Conservation (phyloP, 768 basidiomycete species). For the Tulasnella sp. region DNA sequence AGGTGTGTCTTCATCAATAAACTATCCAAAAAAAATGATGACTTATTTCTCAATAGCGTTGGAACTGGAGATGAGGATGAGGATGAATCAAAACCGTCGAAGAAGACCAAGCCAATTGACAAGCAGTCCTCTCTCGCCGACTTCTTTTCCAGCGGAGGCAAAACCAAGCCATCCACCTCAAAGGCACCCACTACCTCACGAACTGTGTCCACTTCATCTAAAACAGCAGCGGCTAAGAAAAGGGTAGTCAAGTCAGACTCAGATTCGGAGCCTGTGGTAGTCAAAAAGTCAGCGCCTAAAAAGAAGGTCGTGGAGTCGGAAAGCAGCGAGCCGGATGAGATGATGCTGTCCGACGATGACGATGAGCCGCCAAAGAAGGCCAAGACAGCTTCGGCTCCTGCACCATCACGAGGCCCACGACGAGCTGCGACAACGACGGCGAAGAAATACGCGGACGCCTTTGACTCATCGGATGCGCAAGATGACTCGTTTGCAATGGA, state of each 20-base stretch:
- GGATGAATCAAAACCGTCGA: slow-evolving; percentile 32
- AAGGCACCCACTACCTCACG: not conserved
- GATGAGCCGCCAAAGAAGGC: too few species aligned
- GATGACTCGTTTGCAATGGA: not conserved
- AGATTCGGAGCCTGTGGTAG: slow-evolving; percentile 26
- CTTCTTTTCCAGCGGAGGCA: slow-evolving; percentile 44
- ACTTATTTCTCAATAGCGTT: not conserved
- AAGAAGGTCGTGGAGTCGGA: slow-evolving; percentile 9
- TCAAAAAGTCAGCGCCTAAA: slow-evolving; percentile 4
- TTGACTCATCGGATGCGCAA: not conserved
- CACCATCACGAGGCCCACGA: not conserved
- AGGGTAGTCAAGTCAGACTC: slow-evolving; percentile 25
- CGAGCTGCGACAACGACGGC: slow-evolving; percentile 12
- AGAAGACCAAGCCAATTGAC: slow-evolving; percentile 36
- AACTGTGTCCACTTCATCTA: slow-evolving; percentile 18
- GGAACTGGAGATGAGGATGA: slow-evolving; percentile 29
- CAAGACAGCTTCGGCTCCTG: not conserved
- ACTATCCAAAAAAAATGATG: slow-evolving; percentile 17
- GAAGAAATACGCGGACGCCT: slow-evolving; percentile 5
- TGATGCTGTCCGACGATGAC: too few species aligned
- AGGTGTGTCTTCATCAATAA: slow-evolving; percentile 5
- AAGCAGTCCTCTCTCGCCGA: slow-evolving; percentile 38
- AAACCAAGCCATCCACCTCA: slow-evolving; percentile 32
- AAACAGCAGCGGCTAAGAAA: slow-evolving; percentile 28
- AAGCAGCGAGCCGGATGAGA: slow-evolving; percentile 7